Base-by-base conservation (phyloP, 441 rosid species). In the Erodium trifolium region DNA sequence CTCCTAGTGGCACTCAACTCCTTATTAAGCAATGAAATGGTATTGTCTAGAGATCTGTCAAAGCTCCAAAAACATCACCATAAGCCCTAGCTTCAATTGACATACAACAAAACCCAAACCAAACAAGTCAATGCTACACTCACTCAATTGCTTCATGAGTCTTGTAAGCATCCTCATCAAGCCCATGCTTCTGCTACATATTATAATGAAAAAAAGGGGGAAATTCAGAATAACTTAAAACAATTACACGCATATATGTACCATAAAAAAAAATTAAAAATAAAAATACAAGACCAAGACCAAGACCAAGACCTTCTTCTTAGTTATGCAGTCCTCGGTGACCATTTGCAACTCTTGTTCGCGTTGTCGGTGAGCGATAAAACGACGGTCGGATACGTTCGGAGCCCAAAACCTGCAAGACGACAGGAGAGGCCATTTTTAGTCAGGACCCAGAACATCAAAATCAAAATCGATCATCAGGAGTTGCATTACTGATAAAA, bases 81-180 rank as follows among this genome's bases (percentile, higher is more conserved):
- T 23, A 23, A 23, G 27, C 27, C 27, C 27, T 0, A 23, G 2
- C 27, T 23, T 11, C 12, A 78, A 17, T 11, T 53, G 8, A 11
- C 1, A 27, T 18, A 69, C 16, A 35, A 12, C 27, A 35, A 7
- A 57, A 63, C 19, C 51, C 35, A 68, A 77, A 55, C 60, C 41
- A 37, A 14, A 71, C 68, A 9, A 4, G 51, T 5, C 6, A 43
- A 29, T 34, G 35, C n/a, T 47, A 11, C 49, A 86, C 99, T 86
- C 85, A 91, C 97, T 85, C 83, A 77, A 91, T 80, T 47, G 96
- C 91, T 73, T 86, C 87, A 3, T 85, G 96, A 29, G 96, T 87
- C 76, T 78, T 88, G 71, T 83, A 19, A 70, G 85, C 93, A 79
- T 79, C 82, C 74, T 79, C 77, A 34, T 82, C 78, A 19, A 73